Base-by-base conservation (phyloP, 371 early-diverging fungal species). In the Parasitella parasitica region DNA sequence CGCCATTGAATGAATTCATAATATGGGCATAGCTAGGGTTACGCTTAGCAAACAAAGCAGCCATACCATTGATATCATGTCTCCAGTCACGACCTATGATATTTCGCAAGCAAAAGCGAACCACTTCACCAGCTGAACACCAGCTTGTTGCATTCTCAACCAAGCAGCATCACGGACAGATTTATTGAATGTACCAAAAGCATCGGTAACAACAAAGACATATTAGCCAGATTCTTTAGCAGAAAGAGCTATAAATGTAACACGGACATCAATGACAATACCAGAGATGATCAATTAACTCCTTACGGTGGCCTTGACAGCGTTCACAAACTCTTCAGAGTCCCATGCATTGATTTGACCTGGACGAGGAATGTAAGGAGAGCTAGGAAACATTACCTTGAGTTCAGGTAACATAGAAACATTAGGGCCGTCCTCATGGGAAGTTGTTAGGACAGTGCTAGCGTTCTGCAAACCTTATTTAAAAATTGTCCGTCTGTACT, bases 331-430 rank as follows among this genome's bases (percentile, higher is more conserved):
- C 7, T 61, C 57, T 38, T 59, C 52, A 28, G 55, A 46, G 35
- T 71, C 72, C 72, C 69, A 67, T 38, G 72, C 68, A 48, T 71
- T 68, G 63, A 71, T 64, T 68, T 68, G 69, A 59, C 65, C 64
- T 57, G 61, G 72, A 55, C 68, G 68, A 28, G 64, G 48, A 51
- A 68, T 62, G 22, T 60, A 59, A 50, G 68, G 57, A 46, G 62
- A 58, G 54, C 62, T 27, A 35, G 69, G 69, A 60, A 68, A 71
- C 62, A 71, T 52, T 4, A 32, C 53, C 48, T 63, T 61, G 11
- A 68, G 39, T 12, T 64, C 65, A 22, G 68, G 68, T 34, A 68
- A 54, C 41, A 68, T 22, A 22, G 59, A 56, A 16, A 64, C 72
- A 30, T 71, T 68, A 49, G 72, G 68, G 15, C 72, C 71, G 51